Conservation (phyloP, 2,329 filamentous ascomycete species). For the Hypoxylon sp. region DNA sequence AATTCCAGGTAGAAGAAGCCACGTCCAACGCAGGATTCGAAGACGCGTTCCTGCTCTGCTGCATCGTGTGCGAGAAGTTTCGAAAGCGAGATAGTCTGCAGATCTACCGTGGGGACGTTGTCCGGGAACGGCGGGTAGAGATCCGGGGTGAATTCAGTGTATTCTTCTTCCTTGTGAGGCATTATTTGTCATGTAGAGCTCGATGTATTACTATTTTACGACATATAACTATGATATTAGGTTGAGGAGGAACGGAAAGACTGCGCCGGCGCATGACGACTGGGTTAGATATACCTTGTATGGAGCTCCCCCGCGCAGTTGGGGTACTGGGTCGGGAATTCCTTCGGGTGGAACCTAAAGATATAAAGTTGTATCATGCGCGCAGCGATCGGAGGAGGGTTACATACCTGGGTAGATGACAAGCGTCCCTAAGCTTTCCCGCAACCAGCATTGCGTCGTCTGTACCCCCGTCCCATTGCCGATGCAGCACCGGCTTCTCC, state of each 20-base stretch:
- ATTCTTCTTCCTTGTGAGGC: conserved; percentile 45
- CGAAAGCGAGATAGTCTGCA: conserved; percentile 50
- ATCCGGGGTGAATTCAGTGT: conserved; percentile 47
- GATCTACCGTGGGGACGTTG: conserved; percentile 45
- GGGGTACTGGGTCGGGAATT: conserved; percentile 8
- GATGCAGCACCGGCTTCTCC: conserved; percentile 30
- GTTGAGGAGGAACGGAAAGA: not conserved
- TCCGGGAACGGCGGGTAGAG: conserved; percentile 48
- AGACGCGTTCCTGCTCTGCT: conserved; percentile 46
- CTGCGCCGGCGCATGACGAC: not conserved
- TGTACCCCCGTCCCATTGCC: conserved; percentile 13
- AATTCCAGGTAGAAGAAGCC: conserved; percentile 53
- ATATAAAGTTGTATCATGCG: conserved; percentile 4
- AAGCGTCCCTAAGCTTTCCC: conserved; percentile 3
- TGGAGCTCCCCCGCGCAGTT: not conserved
- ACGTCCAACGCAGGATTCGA: conserved; percentile 46
- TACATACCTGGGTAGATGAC: conserved; percentile 4
- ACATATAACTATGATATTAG: not conserved
- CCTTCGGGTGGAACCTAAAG: conserved; percentile 5
- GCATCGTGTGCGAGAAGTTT: conserved; percentile 43
- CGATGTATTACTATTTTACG: too few relatives aligned
- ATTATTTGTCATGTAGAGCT: conserved; percentile 26
- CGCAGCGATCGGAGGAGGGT: conserved; percentile 20
- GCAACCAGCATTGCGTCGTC: conserved; percentile 15
- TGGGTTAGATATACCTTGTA: conserved; percentile 1